These are phyloP conservation scores for Trichoderma endophyticum DNA, from an alignment of 2,329 filamentous ascomycete species.

Conservation along the genomic window DNA sequence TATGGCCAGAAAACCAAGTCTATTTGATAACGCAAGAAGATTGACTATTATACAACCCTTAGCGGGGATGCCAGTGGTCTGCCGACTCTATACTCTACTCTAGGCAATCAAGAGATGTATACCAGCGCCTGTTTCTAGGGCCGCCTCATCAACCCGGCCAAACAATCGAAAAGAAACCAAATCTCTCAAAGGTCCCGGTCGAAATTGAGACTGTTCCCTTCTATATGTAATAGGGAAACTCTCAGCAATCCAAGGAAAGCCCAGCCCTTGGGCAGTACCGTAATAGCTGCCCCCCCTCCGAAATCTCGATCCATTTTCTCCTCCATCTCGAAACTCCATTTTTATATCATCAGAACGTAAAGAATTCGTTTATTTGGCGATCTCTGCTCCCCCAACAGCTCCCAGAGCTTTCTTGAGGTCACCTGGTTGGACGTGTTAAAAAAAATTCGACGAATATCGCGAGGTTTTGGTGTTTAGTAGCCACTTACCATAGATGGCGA, in stretches of 20 bases:
- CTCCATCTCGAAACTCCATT: background rate
- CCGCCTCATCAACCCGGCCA: conserved; percentile 4
- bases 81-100: conserved; percentile 20
- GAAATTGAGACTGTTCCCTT: conserved; percentile 1
- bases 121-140: conserved; percentile 15
- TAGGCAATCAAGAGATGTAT: conserved; percentile 19
- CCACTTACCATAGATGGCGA: conserved; percentile 73
- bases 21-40: conserved; percentile 16
- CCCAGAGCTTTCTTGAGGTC: conserved; percentile 67
- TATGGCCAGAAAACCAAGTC: background rate
- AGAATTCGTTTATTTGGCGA: conserved; percentile 12
- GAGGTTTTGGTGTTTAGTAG: background rate
- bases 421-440: background rate
- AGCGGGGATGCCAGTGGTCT: conserved; percentile 17
- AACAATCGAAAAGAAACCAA: conserved; percentile 15
- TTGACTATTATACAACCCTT: conserved; percentile 20
- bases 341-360: conserved; percentile 11
- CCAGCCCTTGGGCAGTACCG: conserved; percentile 17
- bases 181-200: conserved; percentile 5
- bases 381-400: conserved; percentile 61
- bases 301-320: conserved; percentile 14
- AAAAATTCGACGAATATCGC: no score
- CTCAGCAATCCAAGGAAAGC: conserved; percentile 16
- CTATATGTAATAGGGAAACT: conserved; percentile 13
- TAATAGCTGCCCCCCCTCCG: conserved; percentile 9